Evolutionary conservation across 2,329 filamentous ascomycete species (phyloP), one percentile per base, ranked within the genome.

Genomic region (Emydomyces testavorans): DNA sequence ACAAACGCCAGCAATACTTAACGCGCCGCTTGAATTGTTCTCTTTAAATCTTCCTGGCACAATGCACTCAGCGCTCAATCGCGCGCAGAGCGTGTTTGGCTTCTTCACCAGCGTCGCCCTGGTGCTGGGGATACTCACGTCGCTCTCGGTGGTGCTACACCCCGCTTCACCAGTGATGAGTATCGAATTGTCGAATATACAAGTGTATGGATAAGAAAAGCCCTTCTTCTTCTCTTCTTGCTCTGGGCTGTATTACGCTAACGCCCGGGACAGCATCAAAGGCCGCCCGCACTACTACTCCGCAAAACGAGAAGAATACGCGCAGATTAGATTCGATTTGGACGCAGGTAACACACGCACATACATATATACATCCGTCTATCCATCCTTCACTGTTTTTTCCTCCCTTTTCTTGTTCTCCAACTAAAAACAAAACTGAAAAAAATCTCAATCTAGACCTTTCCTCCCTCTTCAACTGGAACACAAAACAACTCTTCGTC

Each of bases 401-500:
- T 6, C 24, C 11, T 16, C 13, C 20, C 31, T 23, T 23, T 6
- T 13, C n/a, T 42, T 38, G 11, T 2, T 23, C n/a, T 11, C 4
- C 20, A 7, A 44, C 5, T 18, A 16, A 16, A n/a, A 6, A 38
- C 24, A 50, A 50, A 28, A 15, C 7, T 16, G 7, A 15, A 24
- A 4, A 36, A 21, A 23, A 52, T 16, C 34, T 24, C 26, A 26
- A 24, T 24, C 16, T 53, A 74, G 90, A 98, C 70, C 78, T 98
- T 52, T 83, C 80, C 52, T 83, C 83, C 36, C 85, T 98, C 58
- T 96, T 96, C 77, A 94, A 85, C 62, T 98, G 90, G 92, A 98
- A 98, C 75, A 98, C 93, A 16, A 98, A 98, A 68, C 86, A 96
- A 70, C 72, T 98, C 60, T 98, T 96, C 70, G 81, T 95, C 65